Conservation (phyloP, 306 rosid species). For the Begonia loranthoides region DNA sequence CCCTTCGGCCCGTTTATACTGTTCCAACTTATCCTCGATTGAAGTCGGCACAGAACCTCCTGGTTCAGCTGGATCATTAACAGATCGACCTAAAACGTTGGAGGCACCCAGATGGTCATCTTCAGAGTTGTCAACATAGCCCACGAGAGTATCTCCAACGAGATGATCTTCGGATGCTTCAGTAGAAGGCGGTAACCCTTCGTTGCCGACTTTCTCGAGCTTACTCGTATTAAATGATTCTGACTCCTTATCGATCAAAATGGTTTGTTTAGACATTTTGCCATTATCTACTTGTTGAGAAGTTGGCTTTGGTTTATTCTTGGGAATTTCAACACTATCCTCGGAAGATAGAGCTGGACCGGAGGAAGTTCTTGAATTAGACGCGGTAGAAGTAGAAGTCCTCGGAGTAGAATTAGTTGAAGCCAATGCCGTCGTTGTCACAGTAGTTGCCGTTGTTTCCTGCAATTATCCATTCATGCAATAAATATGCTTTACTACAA, state of each 20-base stretch:
- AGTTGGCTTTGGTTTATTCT: constrained; percentile 4
- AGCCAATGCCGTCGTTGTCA: constrained; percentile 42
- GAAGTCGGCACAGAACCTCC: constrained; percentile 13
- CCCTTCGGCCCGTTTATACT: constrained; percentile 11
- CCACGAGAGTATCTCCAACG: neutral
- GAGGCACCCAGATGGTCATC: constrained; percentile 3
- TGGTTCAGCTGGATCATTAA: constrained; percentile 11
- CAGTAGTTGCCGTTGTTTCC: constrained; percentile 40
- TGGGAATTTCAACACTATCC: constrained; percentile 8
- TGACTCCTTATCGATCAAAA: constrained; percentile 8
- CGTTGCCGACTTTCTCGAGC: constrained; percentile 7
- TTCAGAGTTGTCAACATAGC: constrained; percentile 5
- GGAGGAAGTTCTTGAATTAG: constrained; percentile 17
- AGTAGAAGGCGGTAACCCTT: constrained; percentile 6
- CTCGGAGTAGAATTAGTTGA: constrained; percentile 17
- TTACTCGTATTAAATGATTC: constrained; percentile 8
- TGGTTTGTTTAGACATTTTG: constrained; percentile 3
- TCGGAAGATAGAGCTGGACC: constrained; percentile 8
- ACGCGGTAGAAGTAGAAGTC: constrained; percentile 10
- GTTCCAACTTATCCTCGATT: constrained; percentile 11
- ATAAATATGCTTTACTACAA: no score
- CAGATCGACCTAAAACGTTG: constrained; percentile 4
- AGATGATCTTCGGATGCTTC: constrained; percentile 9
- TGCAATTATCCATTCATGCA: constrained; percentile 7
- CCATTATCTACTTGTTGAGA: constrained; percentile 10